Evolutionary conservation across 2,329 filamentous ascomycete genomes (phyloP), one percentile per base, ranked within the genome.

Genomic region (Epichloe baconii): DNA sequence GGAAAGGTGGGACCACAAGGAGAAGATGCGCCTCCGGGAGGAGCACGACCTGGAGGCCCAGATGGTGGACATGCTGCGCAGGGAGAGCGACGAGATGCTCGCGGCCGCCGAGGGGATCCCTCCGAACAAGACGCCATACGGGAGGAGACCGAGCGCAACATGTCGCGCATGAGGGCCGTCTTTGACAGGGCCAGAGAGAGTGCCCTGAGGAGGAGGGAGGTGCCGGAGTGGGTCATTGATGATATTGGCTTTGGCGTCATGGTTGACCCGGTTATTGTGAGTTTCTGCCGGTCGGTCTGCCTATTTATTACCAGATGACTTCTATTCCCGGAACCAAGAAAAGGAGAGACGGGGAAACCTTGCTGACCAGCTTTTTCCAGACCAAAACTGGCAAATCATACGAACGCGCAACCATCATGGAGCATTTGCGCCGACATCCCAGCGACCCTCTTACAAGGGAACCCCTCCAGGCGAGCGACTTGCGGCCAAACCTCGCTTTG

Each of bases 371-470:
- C 37, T 12, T 31, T 31, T 19, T 23, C 36, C 8, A 73, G 83
- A 91, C 87, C 1, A 89, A 86, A 61, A 90, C 85, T 1, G 93
- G 93, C 12, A 86, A 90, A 56, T 93, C 86, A 1, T 98, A 95
- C 64, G 93, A 97, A 65, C 79, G 91, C 42, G 77, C 86, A 0
- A 86, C 86, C 15, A 85, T 98, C 54, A 75, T 89, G 62, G 88
- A 95, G 66, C 89, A 96, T 63, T 74, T 98, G 26, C 84, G 85
- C 60, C 76, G 85, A 21, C 80, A 80, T 36, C 75, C 76, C 0
- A 85, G 79, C 14, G 93, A 98, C 64, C 93, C 93, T 0, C 66
- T 97, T 37, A 96, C 91, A 0, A 76, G 91, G 42, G 84, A 89
- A 55, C 80, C 85, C 0, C 74, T 96, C 47, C 69, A 68, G 0